Evolutionary conservation across 2,329 filamentous ascomycete species (phyloP), one percentile per base, ranked within the genome.

Genomic region (Knoxdaviesia capensis): DNA sequence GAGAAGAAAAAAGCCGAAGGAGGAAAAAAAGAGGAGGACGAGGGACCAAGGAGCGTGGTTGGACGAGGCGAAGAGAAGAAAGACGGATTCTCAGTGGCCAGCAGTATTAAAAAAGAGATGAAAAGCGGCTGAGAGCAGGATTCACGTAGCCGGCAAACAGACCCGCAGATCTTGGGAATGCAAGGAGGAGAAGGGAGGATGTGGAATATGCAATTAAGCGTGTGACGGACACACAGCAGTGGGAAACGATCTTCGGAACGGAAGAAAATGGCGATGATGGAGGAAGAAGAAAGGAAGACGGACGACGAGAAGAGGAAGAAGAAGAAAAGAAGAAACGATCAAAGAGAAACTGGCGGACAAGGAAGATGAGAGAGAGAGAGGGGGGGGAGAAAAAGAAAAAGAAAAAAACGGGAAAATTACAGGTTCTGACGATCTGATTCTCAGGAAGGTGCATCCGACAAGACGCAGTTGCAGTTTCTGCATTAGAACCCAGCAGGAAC

Each of bases 301-400:
- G 43, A 45, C 38, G 31, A 37, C 29, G 34, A 46, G 31, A 32
- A 34, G 41, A 47, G 35, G 38, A 44, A 44, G 43, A 33, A 41
- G 39, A 36, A 34, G 34, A 32, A 38, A 36, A 20, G n/a, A 32
- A 29, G 39, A 20, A 42, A 37, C 29, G 34, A 36, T n/a, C 33
- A 8, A 29, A 35, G 20, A 34, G 30, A 41, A 41, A 34, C 28
- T 36, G n/a, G 10, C 11, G 33, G 6, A 35, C 7, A 31, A 34
- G 36, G 36, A 34, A 20, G 34, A 28, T 3, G 28, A 11, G 5
- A 34, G 38, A 9, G 20, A 44, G 37, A 31, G 29, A 38, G 33
- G 7, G 28, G 35, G 39, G 40, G 32, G 40, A 29, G 36, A 32
- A 20, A n/a, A 30, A 9, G 20, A 3, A 38, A 6, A 38, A 10